Base-by-base conservation (phyloP, 2,329 filamentous ascomycete genomes). In the Orbilia javanica region DNA sequence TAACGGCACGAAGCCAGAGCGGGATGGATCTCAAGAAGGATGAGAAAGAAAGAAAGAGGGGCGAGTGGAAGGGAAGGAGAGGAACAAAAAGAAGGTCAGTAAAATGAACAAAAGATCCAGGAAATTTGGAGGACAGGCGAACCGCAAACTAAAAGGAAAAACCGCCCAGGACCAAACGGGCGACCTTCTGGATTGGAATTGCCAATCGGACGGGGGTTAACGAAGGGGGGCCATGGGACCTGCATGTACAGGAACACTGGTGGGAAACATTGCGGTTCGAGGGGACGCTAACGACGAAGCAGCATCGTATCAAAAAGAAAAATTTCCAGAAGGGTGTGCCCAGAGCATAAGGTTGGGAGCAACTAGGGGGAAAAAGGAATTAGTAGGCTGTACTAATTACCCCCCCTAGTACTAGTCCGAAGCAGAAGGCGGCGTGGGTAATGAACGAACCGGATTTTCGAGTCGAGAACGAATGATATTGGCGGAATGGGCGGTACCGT, bases 1-100 rank as follows among this genome's bases (percentile, higher is more conserved):
- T 60, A 50, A 77, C 73, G 73, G 73, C 73, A 81, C 15, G 84
- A 83, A 36, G 80, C 73, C 73, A 66, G 66, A 71, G 73, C 66
- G 66, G 66, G 72, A 76, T 68, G 63, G 63, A 52, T 70, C 79
- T 80, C 64, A 79, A 73, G 77, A 80, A 80, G 60, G 75, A 79
- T 57, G 77, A 44, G 53, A 66, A 60, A 48, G 52, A 67, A 66
- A 55, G 53, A 71, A 75, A 70, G 71, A 75, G 81, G 73, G 73
- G 73, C 27, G 70, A 80, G 79, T 62, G 78, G 67, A 60, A 52
- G 69, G 66, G 76, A 80, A 65, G 39, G 63, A 80, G 79, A 67
- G 22, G 39, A 78, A 79, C 55, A 44, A 69, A 76, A 68, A 64
- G 52, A 68, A 65, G 67, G 46, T 42, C 64, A 76, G 60, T 67